Percentiles rank a stretch among this genome's conserved stretches.
Conservation (phyloP, 495 filamentous ascomycete species). For the Xylaria acuta region DNA sequence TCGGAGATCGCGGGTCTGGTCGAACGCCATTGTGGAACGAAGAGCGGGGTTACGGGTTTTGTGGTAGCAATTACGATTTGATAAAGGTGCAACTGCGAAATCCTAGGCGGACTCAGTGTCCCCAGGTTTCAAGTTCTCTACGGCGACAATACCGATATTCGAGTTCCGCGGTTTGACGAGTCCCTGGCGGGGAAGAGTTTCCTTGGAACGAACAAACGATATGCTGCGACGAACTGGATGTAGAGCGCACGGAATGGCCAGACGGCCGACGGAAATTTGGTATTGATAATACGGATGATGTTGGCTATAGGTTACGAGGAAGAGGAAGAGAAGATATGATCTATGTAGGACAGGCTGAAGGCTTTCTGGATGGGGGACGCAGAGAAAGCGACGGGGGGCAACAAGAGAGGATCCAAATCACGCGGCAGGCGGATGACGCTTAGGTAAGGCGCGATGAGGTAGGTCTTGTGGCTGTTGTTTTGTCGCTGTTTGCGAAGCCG, state of each 20-base stretch:
- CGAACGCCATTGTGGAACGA: slow-evolving; percentile 36
- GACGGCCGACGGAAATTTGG: neutral
- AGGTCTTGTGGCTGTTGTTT: slow-evolving; percentile 32
- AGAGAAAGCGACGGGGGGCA: slow-evolving; percentile 20
- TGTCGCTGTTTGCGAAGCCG: slow-evolving; percentile 26
- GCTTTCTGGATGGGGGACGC: neutral
- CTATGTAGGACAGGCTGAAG: slow-evolving; percentile 13
- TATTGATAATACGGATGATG: neutral
- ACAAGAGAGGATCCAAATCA: slow-evolving; percentile 31
- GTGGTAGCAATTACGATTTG: neutral
- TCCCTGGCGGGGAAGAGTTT: neutral
- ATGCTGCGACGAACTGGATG: neutral
- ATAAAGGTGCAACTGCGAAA: neutral
- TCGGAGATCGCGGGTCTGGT: slow-evolving; percentile 51
- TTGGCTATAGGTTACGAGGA: slow-evolving; percentile 12
- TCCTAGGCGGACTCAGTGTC: neutral
- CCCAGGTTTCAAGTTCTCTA: neutral
- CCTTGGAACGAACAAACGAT: slow-evolving; percentile 12
- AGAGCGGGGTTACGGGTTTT: neutral
- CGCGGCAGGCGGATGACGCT: slow-evolving; percentile 33
- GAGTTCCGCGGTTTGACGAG: neutral
- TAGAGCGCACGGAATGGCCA: neutral
- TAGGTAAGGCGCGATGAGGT: slow-evolving; percentile 36
- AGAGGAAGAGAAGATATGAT: slow-evolving; percentile 24
- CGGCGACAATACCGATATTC: neutral